Conservation (phyloP, 495 filamentous ascomycete species). For the Aspergillus avenaceus region DNA sequence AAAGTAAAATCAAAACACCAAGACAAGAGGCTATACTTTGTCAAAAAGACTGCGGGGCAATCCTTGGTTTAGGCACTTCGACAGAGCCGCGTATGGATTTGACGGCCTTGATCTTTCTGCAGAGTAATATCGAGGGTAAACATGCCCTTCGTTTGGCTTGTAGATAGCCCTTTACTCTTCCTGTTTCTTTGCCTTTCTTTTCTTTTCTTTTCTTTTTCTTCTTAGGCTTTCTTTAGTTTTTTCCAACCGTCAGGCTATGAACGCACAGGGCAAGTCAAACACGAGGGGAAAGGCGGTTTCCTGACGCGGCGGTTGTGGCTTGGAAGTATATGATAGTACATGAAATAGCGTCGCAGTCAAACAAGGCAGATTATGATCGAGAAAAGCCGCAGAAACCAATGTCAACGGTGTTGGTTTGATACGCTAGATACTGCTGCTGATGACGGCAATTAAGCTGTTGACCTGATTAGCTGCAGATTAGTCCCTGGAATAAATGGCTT, state of each 20-base stretch:
- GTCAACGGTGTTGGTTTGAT: background rate
- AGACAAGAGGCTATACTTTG: background rate
- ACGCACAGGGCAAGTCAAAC: slow-evolving; percentile 5
- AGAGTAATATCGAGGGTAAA: background rate
- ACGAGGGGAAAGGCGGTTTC: slow-evolving; percentile 5
- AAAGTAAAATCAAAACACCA: slow-evolving; percentile 1
- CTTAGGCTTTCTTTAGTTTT: background rate
- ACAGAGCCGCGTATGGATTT: slow-evolving; percentile 16
- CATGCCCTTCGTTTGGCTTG: background rate
- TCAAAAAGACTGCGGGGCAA: slow-evolving; percentile 8
- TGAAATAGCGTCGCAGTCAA: slow-evolving; percentile 1
- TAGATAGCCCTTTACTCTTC: background rate
- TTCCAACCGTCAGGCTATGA: too few relatives aligned
- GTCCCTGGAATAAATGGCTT: slow-evolving; percentile 4
- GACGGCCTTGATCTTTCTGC: background rate
- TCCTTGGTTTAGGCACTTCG: slow-evolving; percentile 7
- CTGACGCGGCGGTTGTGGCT: slow-evolving; percentile 8
- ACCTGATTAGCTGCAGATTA: background rate
- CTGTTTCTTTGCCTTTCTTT: background rate
- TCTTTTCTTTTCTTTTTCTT: background rate
- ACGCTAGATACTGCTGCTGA: slow-evolving; percentile 1
- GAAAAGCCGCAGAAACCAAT: slow-evolving; percentile 2
- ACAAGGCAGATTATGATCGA: slow-evolving; percentile 1
- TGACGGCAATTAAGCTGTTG: background rate
- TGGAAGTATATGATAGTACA: slow-evolving; percentile 4